Evolutionary conservation across 495 filamentous ascomycete species (phyloP).

Genomic region (Aspergillus egyptiacus): DNA sequence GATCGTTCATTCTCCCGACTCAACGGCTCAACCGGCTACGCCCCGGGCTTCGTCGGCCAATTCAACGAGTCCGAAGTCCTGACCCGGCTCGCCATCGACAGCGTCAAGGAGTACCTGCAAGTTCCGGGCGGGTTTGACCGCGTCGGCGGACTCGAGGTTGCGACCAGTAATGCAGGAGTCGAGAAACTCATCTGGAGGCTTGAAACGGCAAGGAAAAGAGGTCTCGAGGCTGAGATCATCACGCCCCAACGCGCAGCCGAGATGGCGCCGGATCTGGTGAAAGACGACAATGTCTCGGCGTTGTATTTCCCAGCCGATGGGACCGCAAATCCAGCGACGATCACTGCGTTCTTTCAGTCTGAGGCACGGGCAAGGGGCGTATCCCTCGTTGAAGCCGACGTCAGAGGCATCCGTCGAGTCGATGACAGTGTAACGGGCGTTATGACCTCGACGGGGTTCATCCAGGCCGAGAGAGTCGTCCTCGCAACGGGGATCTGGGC

Average conservation of each 20-base stretch:
- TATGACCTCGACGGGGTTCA: slow-evolving; percentile 13
- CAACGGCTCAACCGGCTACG: slow-evolving; percentile 27
- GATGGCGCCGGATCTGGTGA: slow-evolving; percentile 28
- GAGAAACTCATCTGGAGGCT: slow-evolving; percentile 20
- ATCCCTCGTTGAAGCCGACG: slow-evolving; percentile 21
- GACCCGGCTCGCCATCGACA: slow-evolving; percentile 28
- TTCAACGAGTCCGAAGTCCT: slow-evolving; percentile 31
- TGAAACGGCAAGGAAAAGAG: slow-evolving; percentile 17
- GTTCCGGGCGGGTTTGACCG: slow-evolving; percentile 25
- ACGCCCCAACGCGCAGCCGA: slow-evolving; percentile 18
- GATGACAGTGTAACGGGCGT: slow-evolving; percentile 21
- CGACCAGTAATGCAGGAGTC: slow-evolving; percentile 21
- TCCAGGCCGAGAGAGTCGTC: slow-evolving; percentile 21
- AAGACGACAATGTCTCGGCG: slow-evolving; percentile 14
- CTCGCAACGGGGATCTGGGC: slow-evolving; percentile 34
- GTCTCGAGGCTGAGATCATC: slow-evolving; percentile 26
- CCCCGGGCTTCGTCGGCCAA: slow-evolving; percentile 34
- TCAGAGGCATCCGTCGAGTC: slow-evolving; percentile 16
- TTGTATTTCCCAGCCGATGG: slow-evolving; percentile 28
- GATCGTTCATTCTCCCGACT: slow-evolving; percentile 20
- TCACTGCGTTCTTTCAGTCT: slow-evolving; percentile 24
- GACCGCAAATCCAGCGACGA: slow-evolving; percentile 22
- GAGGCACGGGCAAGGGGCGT: slow-evolving; percentile 21
- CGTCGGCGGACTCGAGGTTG: slow-evolving; percentile 30
- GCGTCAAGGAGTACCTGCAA: slow-evolving; percentile 25